phyloP scores from a whole-genome alignment of 345 rosid genomes.

The Moricandia arvensis region DNA sequence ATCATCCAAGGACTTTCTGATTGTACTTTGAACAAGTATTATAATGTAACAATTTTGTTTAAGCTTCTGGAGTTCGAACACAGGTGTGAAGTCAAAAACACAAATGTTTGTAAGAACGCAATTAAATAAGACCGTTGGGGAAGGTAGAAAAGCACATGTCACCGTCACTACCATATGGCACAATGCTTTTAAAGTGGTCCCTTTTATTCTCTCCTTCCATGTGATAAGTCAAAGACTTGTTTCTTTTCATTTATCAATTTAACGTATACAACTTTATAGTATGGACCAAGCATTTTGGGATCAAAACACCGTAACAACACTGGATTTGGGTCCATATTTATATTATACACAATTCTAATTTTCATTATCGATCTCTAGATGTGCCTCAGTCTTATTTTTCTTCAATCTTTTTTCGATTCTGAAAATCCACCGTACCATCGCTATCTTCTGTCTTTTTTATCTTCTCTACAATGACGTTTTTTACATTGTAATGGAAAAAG shows the following conservation, averaged over 20 bases:
- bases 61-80: not conserved
- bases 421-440: not conserved
- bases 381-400: not conserved
- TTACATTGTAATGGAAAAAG: not conserved
- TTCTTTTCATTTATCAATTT: not conserved
- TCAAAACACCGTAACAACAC: not conserved
- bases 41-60: not conserved
- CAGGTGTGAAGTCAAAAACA: slow-evolving; percentile 2
- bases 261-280: not conserved
- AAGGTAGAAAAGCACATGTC: slow-evolving; percentile 38
- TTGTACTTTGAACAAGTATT: slow-evolving; percentile 14
- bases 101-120: slow-evolving; percentile 5
- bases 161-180: slow-evolving; percentile 19
- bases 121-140: slow-evolving; percentile 38
- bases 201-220: slow-evolving; percentile 31
- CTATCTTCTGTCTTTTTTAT: not conserved
- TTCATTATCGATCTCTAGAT: not conserved
- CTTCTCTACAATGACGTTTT: not conserved
- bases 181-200: slow-evolving; percentile 32
- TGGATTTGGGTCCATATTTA: not conserved
- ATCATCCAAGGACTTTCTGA: slow-evolving; percentile 24
- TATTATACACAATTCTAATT: not conserved
- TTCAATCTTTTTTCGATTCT: not conserved
- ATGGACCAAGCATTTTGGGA: not conserved
- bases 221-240: slow-evolving; percentile 26